Base-by-base conservation (phyloP, 306 rosid genomes). In the Dicorynia guianensis region DNA sequence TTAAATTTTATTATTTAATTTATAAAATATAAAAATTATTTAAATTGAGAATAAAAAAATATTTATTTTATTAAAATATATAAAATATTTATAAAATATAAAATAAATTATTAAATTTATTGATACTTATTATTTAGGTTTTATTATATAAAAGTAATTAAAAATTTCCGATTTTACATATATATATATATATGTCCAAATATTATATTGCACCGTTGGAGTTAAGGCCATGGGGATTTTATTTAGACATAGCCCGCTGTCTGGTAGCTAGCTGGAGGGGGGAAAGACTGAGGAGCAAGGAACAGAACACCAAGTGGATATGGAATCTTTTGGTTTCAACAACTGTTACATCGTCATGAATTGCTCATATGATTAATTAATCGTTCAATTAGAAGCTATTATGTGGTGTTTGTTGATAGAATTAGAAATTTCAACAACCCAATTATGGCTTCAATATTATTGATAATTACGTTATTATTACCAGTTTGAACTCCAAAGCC, bases 341-440 rank as follows among this genome's bases (percentile, higher is more conserved):
- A 4, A 39, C 76, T 67, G 70, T 60, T 85, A n/a, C n/a, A n/a
- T 25, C 71, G 66, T 52, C 68, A 11, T 54, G 35, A 67, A 76
- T 25, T 25, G 66, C 76, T 50, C 30, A 67, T 63, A 57, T 47
- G 5, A 19, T 20, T 49, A 11, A 19, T 20, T 49, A 59, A 75
- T 53, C 61, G 72, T 77, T 72, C 80, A 61, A 75, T 85, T 52
- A 48, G 20, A 75, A 64, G 70, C 70, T 81, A 69, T 75, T 62
- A 60, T 75, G 70, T 52, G 46, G 13, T 53, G 80, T 67, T 62
- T 72, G 78, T 72, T 81, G 77, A 49, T 11, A n/a, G 25, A 20
- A 71, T 67, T 74, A n/a, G 79, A 81, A 69, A 58, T 66, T 78
- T 81, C 80, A 67, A 81, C 88, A 47, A 76, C 75, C 74, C 6